A percentile compares a stretch with the other conserved stretches of the same genome.
These are phyloP conservation scores for Geranium rotundifolium DNA, from an alignment of 345 rosid genomes.

Conservation along the genomic window DNA sequence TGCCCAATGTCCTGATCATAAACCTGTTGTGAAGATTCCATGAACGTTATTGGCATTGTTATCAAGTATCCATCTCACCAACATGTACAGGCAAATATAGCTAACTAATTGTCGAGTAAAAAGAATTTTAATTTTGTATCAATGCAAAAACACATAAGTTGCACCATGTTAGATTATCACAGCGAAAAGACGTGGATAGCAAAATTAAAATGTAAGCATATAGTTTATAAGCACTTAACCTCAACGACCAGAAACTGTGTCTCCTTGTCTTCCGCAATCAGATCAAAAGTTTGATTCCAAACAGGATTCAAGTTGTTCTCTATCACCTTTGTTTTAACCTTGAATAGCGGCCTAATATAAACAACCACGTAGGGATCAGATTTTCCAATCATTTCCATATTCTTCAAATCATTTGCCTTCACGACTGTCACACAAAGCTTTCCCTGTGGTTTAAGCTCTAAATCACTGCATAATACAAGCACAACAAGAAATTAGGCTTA, in stretches of 20 bases:
- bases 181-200: background rate
- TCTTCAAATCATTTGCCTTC: slow-evolving; percentile 84
- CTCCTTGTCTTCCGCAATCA: slow-evolving; percentile 98
- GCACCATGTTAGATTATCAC: background rate
- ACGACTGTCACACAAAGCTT: slow-evolving; percentile 53
- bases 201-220: slow-evolving; percentile 4
- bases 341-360: slow-evolving; percentile 66
- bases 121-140: no score
- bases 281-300: slow-evolving; percentile 75
- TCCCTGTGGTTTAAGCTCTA: slow-evolving; percentile 97
- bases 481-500: background rate
- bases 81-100: no score
- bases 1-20: slow-evolving; percentile 87
- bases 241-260: slow-evolving; percentile 70
- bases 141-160: no score
- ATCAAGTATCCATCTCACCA: no score
- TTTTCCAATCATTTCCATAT: slow-evolving; percentile 96
- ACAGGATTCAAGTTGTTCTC: slow-evolving; percentile 93
- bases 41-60: background rate
- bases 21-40: slow-evolving; percentile 40
- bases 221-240: slow-evolving; percentile 29
- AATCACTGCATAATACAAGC: slow-evolving; percentile 43
- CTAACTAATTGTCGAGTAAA: no score
- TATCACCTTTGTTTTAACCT: slow-evolving; percentile 66
- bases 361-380: slow-evolving; percentile 89